Evolutionary conservation across 352 stramenopile species (phyloP), one percentile per base, ranked within the genome.

Genomic region (Phytophthora parvispora): DNA sequence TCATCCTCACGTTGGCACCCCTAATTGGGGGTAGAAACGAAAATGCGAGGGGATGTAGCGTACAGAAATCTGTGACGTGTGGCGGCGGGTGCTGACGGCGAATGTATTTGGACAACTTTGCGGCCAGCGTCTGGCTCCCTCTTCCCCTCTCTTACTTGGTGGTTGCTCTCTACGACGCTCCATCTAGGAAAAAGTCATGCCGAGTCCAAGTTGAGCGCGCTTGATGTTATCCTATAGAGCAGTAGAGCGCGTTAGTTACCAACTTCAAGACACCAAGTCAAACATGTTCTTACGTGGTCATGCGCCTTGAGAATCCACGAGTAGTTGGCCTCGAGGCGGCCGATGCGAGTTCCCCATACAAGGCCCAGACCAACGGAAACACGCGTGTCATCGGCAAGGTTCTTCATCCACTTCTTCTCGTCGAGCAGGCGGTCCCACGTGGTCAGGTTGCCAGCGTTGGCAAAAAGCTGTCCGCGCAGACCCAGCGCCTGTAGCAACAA

Each of bases 381-480:
- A 45, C 93, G 87, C 31, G 90, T 97, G 72, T 98, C 93, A 45
- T 95, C 78, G 5, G 86, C 75, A 34, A 98, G 72, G 58, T 97
- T 94, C 67, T 90, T 94, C 79, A 98, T 91, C 82, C 92, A 97
- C 62, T 95, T 96, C 69, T 97, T 93, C 43, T 95, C 87, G 53
- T 94, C 87, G 55, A 96, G 65, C 43, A 97, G 36, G 31, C 87
- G 84, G 29, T 86, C 84, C 91, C 91, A 98, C 12, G 89, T 91
- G 29, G 89, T 94, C 48, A 98, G 63, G 70, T 97, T 98, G 24
- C 93, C 93, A 43, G 91, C 89, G 69, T 98, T 98, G 38, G 83
- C 86, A 63, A 97, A 98, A 25, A 97, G 74, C 64, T 98, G 92
- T 7, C 90, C 89, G 24, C 92, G 90, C 40, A 98, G 83, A 50